Base-by-base conservation (phyloP, 306 rosid genomes). In the Cucumis melo region DNA sequence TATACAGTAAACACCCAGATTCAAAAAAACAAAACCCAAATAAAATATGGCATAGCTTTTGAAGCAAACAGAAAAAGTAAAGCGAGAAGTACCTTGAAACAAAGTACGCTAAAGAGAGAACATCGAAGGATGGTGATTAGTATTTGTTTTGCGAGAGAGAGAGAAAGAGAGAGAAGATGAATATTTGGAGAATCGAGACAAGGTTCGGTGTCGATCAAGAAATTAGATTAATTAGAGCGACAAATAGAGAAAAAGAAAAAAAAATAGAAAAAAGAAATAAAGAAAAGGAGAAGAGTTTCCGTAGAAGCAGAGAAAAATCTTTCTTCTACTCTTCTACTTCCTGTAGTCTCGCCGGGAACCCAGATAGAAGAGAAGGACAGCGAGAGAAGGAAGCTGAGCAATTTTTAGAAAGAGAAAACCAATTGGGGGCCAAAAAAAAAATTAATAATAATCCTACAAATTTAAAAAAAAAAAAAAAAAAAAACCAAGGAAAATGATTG, bases 321-420 rank as follows among this genome's bases (percentile, higher is more conserved):
- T 93, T 82, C 95, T 88, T 91, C 73, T 82, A 91, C 96, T 89
- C 96, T 82, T 93, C 93, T 80, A 88, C 91, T 89, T 91, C 97
- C 95, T 86, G 75, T 83, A 70, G 84, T 70, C 63, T 78, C 97
- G 91, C 98, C 96, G 89, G 84, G 77, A 93, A 93, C 89, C 83
- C 82, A 84, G 89, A 86, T 65, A 65, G 77, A 72, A 67, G 68
- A 39, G 74, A 32, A 32, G 36, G 36, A 74, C 68, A 78, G 81
- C 75, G 59, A 48, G 75, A 8, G 75, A 48, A 71, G 59, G 75
- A 71, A 71, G 75, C 59, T 48, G 57, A 9, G 15, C 38, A 48
- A 48, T 24, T 24, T 46, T 48, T 71, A 58, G 76, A 83, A 27
- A 78, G 81, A 85, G 80, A 83, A 56, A 56, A 55, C 34, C 79